These are phyloP conservation scores for Lenwebbia sp. DNA, from an alignment of 345 rosid genomes.

Conservation along the genomic window DNA sequence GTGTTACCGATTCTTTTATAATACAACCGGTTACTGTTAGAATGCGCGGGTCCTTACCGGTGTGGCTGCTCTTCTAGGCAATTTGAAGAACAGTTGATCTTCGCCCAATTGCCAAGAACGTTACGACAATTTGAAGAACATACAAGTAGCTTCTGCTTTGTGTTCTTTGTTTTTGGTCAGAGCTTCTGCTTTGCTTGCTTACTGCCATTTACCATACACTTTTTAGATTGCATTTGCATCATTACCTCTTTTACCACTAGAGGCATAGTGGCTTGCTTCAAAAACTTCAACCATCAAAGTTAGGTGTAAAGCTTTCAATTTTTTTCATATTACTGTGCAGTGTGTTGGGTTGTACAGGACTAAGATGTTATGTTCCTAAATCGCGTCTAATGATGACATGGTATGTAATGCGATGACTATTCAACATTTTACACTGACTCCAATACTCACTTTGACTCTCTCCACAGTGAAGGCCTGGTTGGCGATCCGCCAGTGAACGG, in stretches of 20 bases:
- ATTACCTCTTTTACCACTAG: not conserved
- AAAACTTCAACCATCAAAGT: not conserved
- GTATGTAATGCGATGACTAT: not conserved
- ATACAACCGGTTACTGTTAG: no score
- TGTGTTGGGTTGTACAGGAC: not conserved
- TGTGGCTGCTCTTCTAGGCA: no score
- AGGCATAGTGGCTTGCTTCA: not conserved
- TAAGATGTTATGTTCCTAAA: not conserved
- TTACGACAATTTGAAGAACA: not conserved
- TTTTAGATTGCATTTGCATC: not conserved
- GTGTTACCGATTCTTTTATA: no score
- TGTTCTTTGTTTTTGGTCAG: no score
- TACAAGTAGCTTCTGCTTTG: not conserved
- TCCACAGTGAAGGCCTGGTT: slow-evolving; percentile 57
- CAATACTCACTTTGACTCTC: slow-evolving; percentile 42
- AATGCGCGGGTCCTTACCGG: no score
- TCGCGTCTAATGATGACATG: not conserved
- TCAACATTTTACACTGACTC: not conserved
- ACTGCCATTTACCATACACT: not conserved
- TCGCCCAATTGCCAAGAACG: not conserved
- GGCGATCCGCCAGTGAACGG: slow-evolving; percentile 47
- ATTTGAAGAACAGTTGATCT: not conserved
- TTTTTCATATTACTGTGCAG: not conserved
- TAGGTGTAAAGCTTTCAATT: not conserved
- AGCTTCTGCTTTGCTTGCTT: not conserved